Conservation (phyloP, 139 green algal genomes). For the Chlamydomonas sp. region DNA sequence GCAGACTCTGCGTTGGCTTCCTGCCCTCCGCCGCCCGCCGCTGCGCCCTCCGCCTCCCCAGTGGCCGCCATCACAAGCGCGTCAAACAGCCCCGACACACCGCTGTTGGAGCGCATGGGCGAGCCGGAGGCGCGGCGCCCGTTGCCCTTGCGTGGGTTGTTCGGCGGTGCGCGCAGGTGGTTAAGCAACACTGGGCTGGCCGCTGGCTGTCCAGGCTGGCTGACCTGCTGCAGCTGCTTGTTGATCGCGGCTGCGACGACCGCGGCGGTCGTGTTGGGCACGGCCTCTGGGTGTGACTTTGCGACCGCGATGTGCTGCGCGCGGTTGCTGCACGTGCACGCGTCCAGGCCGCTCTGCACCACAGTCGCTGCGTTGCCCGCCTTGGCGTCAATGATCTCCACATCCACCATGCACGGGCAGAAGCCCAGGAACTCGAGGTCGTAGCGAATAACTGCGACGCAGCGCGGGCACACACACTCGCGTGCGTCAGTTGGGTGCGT, state of each 20-base stretch:
- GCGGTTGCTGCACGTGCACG: constrained; percentile 60
- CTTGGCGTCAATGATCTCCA: constrained; percentile 93
- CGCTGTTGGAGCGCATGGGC: constrained; percentile 6
- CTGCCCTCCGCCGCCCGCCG: no score
- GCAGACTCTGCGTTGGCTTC: no score
- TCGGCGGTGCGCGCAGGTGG: no score
- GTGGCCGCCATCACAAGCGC: constrained; percentile 74
- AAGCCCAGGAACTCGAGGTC: constrained; percentile 83
- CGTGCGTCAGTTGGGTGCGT: neutral
- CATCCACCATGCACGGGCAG: constrained; percentile 86
- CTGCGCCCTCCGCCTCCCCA: constrained; percentile 35
- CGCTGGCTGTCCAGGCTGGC: no score
- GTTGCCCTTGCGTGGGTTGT: neutral
- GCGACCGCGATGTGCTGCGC: no score
- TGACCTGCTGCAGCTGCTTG: no score
- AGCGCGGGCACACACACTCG: constrained; percentile 7
- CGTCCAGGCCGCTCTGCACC: constrained; percentile 58
- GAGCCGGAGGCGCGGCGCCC: neutral
- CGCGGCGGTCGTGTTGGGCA: no score
- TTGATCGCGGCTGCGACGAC: no score
- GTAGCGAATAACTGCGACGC: constrained; percentile 67
- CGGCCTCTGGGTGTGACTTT: no score
- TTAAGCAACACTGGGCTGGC: no score
- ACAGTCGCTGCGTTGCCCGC: constrained; percentile 55
- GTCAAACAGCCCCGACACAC: constrained; percentile 64